These are phyloP conservation scores for Protomyces gravidus DNA, from an alignment of 1,139 yeast species.

Conservation along the genomic window DNA sequence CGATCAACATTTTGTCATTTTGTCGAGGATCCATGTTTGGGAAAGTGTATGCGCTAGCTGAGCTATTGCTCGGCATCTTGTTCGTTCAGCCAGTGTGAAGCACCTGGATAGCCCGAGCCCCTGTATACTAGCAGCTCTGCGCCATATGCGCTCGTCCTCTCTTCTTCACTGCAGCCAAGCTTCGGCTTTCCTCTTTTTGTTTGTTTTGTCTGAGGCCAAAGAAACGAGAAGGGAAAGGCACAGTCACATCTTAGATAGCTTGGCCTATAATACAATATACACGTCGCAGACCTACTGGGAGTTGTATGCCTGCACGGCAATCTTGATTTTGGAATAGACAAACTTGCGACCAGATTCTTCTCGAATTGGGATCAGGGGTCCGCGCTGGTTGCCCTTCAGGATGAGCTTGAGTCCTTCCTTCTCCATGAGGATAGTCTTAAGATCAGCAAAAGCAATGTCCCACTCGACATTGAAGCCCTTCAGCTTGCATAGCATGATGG, in stretches of 20 bases:
- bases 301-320: conserved; percentile 51
- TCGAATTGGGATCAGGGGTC: conserved; percentile 76
- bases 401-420: conserved; percentile 71
- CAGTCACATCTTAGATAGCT: not conserved
- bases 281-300: not conserved
- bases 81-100: too few relatives aligned
- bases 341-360: conserved; percentile 61
- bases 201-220: not conserved
- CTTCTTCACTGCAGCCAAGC: too few relatives aligned
- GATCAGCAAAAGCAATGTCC: conserved; percentile 58
- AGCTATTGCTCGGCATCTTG: not conserved
- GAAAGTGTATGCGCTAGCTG: not conserved
- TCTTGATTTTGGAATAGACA: conserved; percentile 66
- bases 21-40: conserved; percentile 1
- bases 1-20: not conserved
- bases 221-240: not conserved
- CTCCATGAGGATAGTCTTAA: conserved; percentile 69
- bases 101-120: too few relatives aligned
- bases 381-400: conserved; percentile 56
- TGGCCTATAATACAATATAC: not conserved
- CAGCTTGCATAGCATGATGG: conserved; percentile 67
- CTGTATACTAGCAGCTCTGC: too few relatives aligned
- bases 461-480: conserved; percentile 59
- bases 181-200: too few relatives aligned
- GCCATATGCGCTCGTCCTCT: too few relatives aligned